Percentiles rank a stretch among this genome's conserved stretches.
phyloP scores from a whole-genome alignment of 225 moss, liverwort and hornwort species.

The Takakia lepidozioides region DNA sequence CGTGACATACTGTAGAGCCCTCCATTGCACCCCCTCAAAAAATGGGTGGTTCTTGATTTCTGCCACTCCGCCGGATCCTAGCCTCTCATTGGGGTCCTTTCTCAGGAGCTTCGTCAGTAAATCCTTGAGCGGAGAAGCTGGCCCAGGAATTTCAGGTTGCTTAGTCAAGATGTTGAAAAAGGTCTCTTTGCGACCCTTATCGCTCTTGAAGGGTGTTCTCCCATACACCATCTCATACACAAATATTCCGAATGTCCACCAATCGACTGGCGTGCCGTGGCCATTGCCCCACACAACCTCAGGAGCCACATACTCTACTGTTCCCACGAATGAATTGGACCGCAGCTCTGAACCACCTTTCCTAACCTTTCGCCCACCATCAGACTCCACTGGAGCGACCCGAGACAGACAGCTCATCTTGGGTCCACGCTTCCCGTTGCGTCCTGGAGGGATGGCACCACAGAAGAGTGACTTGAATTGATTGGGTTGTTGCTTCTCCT shows the following conservation, averaged over 20 bases:
- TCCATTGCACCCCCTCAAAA: constrained; percentile 36
- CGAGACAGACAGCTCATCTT: too few species aligned
- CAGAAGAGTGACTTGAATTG: too few species aligned
- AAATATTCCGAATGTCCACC: constrained; percentile 47
- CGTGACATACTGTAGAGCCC: constrained; percentile 12
- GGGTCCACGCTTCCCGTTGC: too few species aligned
- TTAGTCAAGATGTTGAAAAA: constrained; percentile 36
- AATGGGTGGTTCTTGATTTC: constrained; percentile 38
- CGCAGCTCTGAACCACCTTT: neutral
- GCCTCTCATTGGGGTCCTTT: constrained; percentile 29
- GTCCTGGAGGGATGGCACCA: too few species aligned
- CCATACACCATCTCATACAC: constrained; percentile 41
- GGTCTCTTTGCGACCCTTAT: constrained; percentile 28
- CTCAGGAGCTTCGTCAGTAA: constrained; percentile 22
- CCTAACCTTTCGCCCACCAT: too few species aligned
- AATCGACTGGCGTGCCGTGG: constrained; percentile 40
- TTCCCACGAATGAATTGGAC: constrained; percentile 44
- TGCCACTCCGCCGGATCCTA: constrained; percentile 34
- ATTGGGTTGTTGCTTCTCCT: constrained; percentile 5
- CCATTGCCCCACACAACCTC: constrained; percentile 43
- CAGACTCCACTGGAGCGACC: too few species aligned
- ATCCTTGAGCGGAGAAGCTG: constrained; percentile 11
- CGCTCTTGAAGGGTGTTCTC: constrained; percentile 41
- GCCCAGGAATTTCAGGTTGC: constrained; percentile 9
- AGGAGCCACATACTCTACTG: constrained; percentile 45